These are phyloP conservation scores for Penicillium frequentans DNA, from an alignment of 2,329 filamentous ascomycete species.

Conservation along the genomic window DNA sequence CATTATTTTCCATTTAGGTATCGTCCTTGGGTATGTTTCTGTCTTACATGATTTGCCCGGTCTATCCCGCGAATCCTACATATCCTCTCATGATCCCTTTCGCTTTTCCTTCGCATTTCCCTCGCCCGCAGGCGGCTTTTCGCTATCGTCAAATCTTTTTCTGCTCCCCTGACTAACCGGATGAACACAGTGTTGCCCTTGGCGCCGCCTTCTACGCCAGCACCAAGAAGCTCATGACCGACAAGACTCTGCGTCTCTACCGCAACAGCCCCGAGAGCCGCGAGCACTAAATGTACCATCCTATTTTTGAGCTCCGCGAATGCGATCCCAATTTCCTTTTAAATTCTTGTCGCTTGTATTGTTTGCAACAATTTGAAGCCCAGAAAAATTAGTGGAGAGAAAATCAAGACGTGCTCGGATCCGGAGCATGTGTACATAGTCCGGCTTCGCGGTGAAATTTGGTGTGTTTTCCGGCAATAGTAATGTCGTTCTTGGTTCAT, in stretches of 20 bases:
- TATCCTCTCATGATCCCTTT: constrained; percentile 16
- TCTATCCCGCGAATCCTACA: constrained; percentile 11
- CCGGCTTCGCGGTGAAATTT: constrained; percentile 28
- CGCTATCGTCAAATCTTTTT: neutral
- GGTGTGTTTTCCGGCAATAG: constrained; percentile 29
- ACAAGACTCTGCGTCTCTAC: constrained; percentile 88
- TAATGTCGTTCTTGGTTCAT: constrained; percentile 25
- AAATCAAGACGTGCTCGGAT: constrained; percentile 26
- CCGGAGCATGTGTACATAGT: constrained; percentile 40
- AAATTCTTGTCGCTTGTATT: constrained; percentile 27
- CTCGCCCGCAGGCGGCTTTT: constrained; percentile 6
- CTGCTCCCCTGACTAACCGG: constrained; percentile 18
- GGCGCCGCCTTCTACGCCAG: constrained; percentile 79
- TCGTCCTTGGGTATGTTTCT: constrained; percentile 76
- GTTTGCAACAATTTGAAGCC: constrained; percentile 29
- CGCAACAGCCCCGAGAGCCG: constrained; percentile 60
- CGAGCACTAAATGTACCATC: constrained; percentile 41
- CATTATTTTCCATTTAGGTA: constrained; percentile 54
- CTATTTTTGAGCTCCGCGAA: constrained; percentile 32
- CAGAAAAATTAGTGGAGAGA: constrained; percentile 16
- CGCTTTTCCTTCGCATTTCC: constrained; percentile 18
- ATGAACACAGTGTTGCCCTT: constrained; percentile 60
- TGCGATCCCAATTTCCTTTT: constrained; percentile 24
- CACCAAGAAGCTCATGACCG: constrained; percentile 76
- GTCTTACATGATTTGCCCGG: constrained; percentile 11